Percentiles rank a stretch among this genome's conserved stretches.
Evolutionary conservation across 495 filamentous ascomycete genomes (phyloP).

Genomic region (Viridothelium virens): DNA sequence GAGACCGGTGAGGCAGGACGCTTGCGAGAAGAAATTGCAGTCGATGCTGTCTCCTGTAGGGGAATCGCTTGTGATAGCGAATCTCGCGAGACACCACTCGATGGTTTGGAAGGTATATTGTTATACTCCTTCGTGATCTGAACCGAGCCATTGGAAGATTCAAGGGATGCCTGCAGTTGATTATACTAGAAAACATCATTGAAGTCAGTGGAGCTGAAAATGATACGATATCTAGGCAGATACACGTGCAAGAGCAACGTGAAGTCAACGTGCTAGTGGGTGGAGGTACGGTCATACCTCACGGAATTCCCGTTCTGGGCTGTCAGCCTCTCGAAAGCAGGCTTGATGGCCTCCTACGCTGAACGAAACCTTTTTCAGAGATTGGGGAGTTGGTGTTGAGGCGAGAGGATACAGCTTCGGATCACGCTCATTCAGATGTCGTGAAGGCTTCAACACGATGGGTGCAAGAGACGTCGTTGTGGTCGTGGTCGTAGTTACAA

Average conservation of each 20-base stretch:
- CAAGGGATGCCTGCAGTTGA: conserved; percentile 44
- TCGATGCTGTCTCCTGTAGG: conserved; percentile 9
- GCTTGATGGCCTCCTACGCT: conserved; percentile 58
- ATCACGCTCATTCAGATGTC: conserved; percentile 66
- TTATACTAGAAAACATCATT: conserved; percentile 36
- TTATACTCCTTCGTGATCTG: conserved; percentile 39
- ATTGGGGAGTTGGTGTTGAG: conserved; percentile 65
- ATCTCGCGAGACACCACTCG: conserved; percentile 14
- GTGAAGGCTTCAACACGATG: conserved; percentile 65
- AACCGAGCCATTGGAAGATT: conserved; percentile 49
- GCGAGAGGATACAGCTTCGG: conserved; percentile 86
- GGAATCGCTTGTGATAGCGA: not conserved
- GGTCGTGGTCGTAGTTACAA: conserved; percentile 89
- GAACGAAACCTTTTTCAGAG: conserved; percentile 65
- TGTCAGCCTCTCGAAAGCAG: conserved; percentile 59
- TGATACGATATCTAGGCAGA: not conserved
- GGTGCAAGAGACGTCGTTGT: conserved; percentile 87
- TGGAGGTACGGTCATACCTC: conserved; percentile 8
- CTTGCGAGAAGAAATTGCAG: conserved; percentile 22
- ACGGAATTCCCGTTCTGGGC: conserved; percentile 45
- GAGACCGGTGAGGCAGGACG: conserved; percentile 53
- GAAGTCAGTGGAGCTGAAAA: not conserved
- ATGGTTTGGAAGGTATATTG: conserved; percentile 25
- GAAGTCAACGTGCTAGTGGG: not conserved
- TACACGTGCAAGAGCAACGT: not conserved